Conservation (phyloP, 768 basidiomycete genomes). For the Podaxis rugospora region DNA sequence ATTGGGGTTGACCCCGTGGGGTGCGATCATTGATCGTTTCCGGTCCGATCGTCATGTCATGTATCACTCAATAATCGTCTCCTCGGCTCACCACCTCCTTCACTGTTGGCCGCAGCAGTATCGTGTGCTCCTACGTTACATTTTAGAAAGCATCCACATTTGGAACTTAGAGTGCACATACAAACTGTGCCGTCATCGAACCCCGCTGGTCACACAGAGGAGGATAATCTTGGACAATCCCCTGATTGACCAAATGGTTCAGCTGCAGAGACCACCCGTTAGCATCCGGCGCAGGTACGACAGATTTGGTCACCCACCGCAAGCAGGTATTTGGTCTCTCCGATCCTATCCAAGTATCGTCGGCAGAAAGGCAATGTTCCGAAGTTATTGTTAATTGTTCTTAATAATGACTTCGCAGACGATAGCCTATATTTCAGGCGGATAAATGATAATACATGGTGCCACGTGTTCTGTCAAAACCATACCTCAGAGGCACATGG, state of each 20-base stretch:
- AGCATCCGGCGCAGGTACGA: not conserved
- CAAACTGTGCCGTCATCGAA: slow-evolving; percentile 93
- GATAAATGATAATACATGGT: not conserved
- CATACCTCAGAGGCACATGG: slow-evolving; percentile 70
- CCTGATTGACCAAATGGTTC: slow-evolving; percentile 84
- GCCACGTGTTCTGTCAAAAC: not conserved
- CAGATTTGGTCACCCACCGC: slow-evolving; percentile 51
- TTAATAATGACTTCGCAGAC: slow-evolving; percentile 81
- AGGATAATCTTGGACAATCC: slow-evolving; percentile 89
- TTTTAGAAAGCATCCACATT: not conserved
- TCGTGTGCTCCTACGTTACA: slow-evolving; percentile 70
- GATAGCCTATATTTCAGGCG: slow-evolving; percentile 48
- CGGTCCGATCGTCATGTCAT: slow-evolving; percentile 17
- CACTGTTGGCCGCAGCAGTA: slow-evolving; percentile 76
- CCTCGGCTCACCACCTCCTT: slow-evolving; percentile 85
- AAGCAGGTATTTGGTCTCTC: slow-evolving; percentile 90
- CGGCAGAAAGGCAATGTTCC: slow-evolving; percentile 95
- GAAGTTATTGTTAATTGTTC: slow-evolving; percentile 87
- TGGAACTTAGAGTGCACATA: slow-evolving; percentile 29
- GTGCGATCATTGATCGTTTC: not conserved
- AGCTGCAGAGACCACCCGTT: slow-evolving; percentile 43
- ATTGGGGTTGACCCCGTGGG: slow-evolving; percentile 9
- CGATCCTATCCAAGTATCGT: slow-evolving; percentile 87
- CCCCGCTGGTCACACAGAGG: slow-evolving; percentile 83
- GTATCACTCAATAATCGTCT: slow-evolving; percentile 60